Evolutionary conservation across 2,329 filamentous ascomycete species (phyloP).

Genomic region (Fusarium xylarioides): DNA sequence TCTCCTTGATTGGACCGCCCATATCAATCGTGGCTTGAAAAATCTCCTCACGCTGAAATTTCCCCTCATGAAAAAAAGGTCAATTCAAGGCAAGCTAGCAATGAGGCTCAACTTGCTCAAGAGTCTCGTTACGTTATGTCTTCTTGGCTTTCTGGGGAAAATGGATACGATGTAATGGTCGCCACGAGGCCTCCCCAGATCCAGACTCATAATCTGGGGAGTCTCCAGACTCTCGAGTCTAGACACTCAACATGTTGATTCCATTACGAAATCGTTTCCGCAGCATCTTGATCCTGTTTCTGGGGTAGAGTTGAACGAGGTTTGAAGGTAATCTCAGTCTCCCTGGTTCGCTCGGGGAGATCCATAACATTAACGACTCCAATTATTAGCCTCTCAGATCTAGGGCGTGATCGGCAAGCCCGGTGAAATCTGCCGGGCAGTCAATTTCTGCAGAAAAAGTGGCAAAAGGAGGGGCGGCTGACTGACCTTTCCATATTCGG

Average conservation of each 20-base stretch:
- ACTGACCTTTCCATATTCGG: too few species aligned
- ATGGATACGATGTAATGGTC: conserved; percentile 18
- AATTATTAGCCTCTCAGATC: conserved; percentile 30
- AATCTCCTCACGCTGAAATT: conserved; percentile 22
- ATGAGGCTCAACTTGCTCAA: conserved; percentile 20
- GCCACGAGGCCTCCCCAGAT: conserved; percentile 25
- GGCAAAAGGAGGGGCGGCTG: too few species aligned
- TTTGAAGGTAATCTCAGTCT: conserved; percentile 20
- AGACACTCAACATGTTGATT: conserved; percentile 21
- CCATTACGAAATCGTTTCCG: conserved; percentile 36
- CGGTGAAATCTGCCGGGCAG: too few species aligned
- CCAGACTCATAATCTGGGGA: conserved; percentile 21
- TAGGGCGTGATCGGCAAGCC: too few species aligned
- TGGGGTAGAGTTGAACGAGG: conserved; percentile 20
- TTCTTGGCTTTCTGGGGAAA: conserved; percentile 37
- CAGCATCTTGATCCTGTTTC: conserved; percentile 17
- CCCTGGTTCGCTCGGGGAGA: conserved; percentile 18
- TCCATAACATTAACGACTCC: conserved; percentile 26
- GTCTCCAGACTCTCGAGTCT: conserved; percentile 32
- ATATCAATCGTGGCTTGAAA: conserved; percentile 17
- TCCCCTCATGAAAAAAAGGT: conserved; percentile 18
- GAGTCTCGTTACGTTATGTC: conserved; percentile 1
- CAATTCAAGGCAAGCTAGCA: conserved; percentile 1
- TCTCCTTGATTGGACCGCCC: conserved; percentile 34
- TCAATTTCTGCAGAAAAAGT: too few species aligned